Evolutionary conservation across 768 basidiomycete species (phyloP), one percentile per base, ranked within the genome.

Genomic region (Trametes punicea): DNA sequence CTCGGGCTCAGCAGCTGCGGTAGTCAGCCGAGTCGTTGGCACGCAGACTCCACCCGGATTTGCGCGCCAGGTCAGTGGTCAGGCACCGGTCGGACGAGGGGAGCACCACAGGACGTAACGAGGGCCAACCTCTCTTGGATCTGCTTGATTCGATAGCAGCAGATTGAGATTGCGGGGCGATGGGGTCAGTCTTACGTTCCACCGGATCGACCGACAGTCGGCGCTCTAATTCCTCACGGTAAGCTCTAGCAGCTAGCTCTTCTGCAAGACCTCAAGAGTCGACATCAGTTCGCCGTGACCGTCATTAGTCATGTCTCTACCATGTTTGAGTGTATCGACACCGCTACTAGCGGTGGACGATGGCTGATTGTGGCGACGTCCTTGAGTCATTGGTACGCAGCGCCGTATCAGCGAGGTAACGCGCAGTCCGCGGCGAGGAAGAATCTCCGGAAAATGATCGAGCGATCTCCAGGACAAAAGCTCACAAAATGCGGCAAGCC

Each of bases 361-460:
- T n/a, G n/a, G n/a, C n/a, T n/a, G n/a, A n/a, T n/a, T n/a, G n/a
- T n/a, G n/a, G n/a, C n/a, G n/a, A n/a, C 13, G 29, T n/a, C n/a
- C n/a, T n/a, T n/a, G n/a, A n/a, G 30, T 21, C 23, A 50, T 33
- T 31, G 27, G 15, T 11, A 16, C 20, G 6, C 41, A 18, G 18
- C 38, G 33, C 31, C 16, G 34, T 26, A 58, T 48, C 57, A 59
- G 58, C 45, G 62, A 46, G 39, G 48, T 40, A 33, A 25, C n/a
- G 55, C 59, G 52, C 52, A 55, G 55, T 46, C 51, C 39, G 55
- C 55, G 51, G 55, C 30, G 55, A 46, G 31, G 21, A 31, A 26
- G 40, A 48, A 59, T 59, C 53, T 51, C 57, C 57, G 57, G 51
- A n/a, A 29, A 31, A 16, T 26, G 47, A 50, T 51, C 42, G 20